Conservation (phyloP, 257 asterid species). For the Solanum dulcamara region DNA sequence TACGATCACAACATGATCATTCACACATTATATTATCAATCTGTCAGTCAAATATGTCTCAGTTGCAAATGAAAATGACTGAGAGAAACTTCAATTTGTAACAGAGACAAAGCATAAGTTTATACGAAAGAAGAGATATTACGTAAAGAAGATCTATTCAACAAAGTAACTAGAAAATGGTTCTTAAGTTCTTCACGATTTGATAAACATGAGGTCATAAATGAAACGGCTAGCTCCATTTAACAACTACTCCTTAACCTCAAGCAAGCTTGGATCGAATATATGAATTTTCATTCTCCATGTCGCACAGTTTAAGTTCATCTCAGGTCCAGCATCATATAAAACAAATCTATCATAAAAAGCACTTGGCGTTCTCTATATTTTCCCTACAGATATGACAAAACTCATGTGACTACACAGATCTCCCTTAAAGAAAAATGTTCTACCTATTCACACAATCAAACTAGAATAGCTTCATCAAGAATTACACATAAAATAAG, state of each 20-base stretch:
- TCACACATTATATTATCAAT: background rate
- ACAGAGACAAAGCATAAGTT: background rate
- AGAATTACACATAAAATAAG: background rate
- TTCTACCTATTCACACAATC: background rate
- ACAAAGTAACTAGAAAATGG: background rate
- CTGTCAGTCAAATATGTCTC: background rate
- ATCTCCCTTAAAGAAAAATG: background rate
- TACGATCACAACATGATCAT: background rate
- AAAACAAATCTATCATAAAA: background rate
- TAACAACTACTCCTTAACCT: background rate
- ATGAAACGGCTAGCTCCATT: background rate
- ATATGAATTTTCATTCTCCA: background rate
- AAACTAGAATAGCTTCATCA: background rate
- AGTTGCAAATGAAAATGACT: background rate
- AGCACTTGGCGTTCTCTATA: background rate
- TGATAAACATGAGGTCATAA: background rate
- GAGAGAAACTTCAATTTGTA: background rate
- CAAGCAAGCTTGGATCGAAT: background rate
- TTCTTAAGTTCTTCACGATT: background rate
- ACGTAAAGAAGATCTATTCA: background rate
- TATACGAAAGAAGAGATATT: background rate
- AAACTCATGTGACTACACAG: background rate
- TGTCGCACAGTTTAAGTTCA: background rate
- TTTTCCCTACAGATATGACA: background rate
- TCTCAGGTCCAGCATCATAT: background rate